Evolutionary conservation across 306 rosid genomes (phyloP).

Genomic region (Pterocarpus macrocarpus): DNA sequence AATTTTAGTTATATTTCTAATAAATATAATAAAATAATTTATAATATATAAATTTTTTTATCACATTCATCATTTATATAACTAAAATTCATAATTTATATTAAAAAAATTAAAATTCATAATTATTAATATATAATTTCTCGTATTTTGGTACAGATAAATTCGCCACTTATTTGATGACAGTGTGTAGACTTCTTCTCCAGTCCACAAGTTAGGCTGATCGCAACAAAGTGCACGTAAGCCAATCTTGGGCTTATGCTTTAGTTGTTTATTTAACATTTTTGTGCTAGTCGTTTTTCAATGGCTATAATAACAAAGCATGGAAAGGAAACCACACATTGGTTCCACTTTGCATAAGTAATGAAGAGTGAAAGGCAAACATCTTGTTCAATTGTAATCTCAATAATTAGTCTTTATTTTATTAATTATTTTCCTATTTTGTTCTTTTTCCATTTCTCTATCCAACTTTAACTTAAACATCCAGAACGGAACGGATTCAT

Average conservation of each 20-base stretch:
- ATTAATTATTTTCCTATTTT: neutral
- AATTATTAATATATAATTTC: too few species aligned
- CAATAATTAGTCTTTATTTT: neutral
- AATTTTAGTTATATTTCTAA: too few species aligned
- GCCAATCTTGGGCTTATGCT: slow-evolving; percentile 5
- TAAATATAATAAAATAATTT: too few species aligned
- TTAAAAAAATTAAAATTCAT: too few species aligned
- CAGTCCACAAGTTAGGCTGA: neutral
- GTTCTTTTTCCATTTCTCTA: slow-evolving; percentile 25
- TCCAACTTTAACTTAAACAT: slow-evolving; percentile 15
- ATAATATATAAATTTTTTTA: too few species aligned
- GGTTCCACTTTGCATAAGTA: slow-evolving; percentile 16
- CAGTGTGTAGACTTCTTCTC: too few species aligned
- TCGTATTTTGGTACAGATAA: too few species aligned
- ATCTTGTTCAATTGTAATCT: slow-evolving; percentile 14
- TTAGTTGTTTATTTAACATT: neutral
- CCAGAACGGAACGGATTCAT: neutral
- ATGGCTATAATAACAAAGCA: slow-evolving; percentile 31
- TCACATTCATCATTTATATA: too few species aligned
- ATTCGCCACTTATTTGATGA: too few species aligned
- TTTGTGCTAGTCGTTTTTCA: slow-evolving; percentile 23
- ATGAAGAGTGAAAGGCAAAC: neutral
- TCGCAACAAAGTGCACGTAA: neutral
- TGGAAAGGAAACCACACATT: slow-evolving; percentile 34
- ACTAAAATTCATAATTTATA: too few species aligned